These are phyloP conservation scores for Tolypocladium endophyticum DNA, from an alignment of 2,329 filamentous ascomycete genomes.

Conservation along the genomic window DNA sequence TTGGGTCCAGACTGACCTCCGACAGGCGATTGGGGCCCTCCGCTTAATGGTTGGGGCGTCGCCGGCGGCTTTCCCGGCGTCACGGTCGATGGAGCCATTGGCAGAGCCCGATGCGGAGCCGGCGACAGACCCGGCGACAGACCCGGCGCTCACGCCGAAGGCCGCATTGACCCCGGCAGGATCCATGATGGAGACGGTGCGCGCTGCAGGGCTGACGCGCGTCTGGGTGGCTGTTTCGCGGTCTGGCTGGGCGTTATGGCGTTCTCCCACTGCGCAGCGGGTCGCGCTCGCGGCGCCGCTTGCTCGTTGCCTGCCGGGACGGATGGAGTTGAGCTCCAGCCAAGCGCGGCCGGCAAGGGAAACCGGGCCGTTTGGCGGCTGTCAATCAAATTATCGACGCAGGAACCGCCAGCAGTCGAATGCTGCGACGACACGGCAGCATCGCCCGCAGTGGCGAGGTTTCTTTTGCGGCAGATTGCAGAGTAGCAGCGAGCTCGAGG, in stretches of 20 bases:
- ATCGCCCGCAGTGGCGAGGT: neutral
- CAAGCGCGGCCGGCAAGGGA: neutral
- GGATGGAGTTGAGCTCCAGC: neutral
- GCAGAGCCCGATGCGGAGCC: conserved; percentile 1
- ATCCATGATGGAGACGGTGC: conserved; percentile 1
- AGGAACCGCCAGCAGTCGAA: neutral
- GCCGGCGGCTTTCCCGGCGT: conserved; percentile 2
- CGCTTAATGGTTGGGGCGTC: conserved; percentile 28
- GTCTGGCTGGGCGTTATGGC: neutral
- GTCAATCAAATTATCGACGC: neutral
- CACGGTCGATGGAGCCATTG: conserved; percentile 1
- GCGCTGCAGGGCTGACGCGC: neutral
- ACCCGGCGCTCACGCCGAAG: neutral
- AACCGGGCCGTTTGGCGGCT: neutral
- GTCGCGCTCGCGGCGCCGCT: neutral
- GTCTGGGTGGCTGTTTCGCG: neutral
- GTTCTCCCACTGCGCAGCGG: neutral
- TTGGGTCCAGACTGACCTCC: conserved; percentile 28
- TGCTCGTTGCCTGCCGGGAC: neutral
- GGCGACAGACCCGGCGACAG: neutral
- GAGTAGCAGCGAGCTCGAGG: neutral
- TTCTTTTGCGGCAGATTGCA: neutral
- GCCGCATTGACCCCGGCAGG: conserved; percentile 2
- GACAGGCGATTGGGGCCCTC: conserved; percentile 40
- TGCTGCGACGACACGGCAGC: neutral